Percentiles rank a stretch among this genome's conserved stretches.
phyloP scores from a whole-genome alignment of 2,329 filamentous ascomycete genomes.

The Colletotrichum tropicale region DNA sequence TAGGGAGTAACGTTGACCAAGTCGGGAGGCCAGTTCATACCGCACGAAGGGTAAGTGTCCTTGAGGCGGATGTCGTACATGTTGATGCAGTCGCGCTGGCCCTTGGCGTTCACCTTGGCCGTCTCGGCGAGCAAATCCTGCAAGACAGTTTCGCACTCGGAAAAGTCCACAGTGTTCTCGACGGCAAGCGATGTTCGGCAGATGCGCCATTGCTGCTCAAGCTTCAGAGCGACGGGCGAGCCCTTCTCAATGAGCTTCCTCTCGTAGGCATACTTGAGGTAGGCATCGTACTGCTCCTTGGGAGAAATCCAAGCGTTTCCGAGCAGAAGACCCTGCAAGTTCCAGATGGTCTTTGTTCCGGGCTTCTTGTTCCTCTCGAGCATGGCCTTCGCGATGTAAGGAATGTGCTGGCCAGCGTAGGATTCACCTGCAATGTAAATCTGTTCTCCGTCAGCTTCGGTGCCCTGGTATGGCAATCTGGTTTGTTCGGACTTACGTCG shows the following conservation, averaged over 20 bases:
- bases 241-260: constrained; percentile 73
- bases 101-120: constrained; percentile 49
- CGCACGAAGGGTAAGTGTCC: constrained; percentile 82
- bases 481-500: constrained; percentile 69
- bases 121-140: constrained; percentile 73
- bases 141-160: constrained; percentile 78
- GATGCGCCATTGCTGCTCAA: constrained; percentile 71
- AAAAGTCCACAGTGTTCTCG: constrained; percentile 65
- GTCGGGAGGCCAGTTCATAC: constrained; percentile 98
- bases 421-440: constrained; percentile 96
- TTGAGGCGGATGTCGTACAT: constrained; percentile 95
- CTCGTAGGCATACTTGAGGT: constrained; percentile 81
- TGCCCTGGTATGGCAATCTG: neutral
- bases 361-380: constrained; percentile 81
- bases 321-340: constrained; percentile 84
- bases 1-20: constrained; percentile 80
- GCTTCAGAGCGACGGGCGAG: constrained; percentile 63
- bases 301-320: constrained; percentile 98
- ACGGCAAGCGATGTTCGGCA: constrained; percentile 69
- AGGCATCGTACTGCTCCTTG: constrained; percentile 85
- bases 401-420: constrained; percentile 95
- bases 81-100: constrained; percentile 74
- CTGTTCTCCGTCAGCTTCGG: constrained; percentile 47
- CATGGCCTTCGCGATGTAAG: constrained; percentile 93
- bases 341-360: constrained; percentile 65